Percentiles rank a stretch among this genome's conserved stretches.
These are phyloP conservation scores for Metschnikowia amazonensis DNA, from an alignment of 805 yeast species.

Conservation along the genomic window DNA sequence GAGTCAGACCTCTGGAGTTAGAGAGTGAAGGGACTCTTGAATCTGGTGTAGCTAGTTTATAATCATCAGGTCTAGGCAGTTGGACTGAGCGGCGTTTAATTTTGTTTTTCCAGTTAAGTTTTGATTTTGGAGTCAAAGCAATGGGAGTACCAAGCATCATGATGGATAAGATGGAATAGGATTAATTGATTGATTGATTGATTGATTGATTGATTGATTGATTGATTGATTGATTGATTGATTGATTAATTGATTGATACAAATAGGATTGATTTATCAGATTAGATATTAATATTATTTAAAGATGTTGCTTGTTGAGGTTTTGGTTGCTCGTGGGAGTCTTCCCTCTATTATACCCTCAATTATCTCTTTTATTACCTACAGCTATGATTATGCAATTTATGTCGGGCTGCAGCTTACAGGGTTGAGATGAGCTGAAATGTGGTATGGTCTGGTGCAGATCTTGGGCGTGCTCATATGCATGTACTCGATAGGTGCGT, in stretches of 20 bases:
- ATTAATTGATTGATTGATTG: no score
- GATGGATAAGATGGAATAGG: neutral
- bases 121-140: constrained; percentile 6
- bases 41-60: constrained; percentile 8
- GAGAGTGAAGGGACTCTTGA: constrained; percentile 12
- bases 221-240: no score
- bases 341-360: no score
- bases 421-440: neutral
- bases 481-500: no score
- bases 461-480: no score
- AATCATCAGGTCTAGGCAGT: neutral
- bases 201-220: no score
- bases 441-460: neutral
- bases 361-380: no score
- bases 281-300: no score
- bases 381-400: neutral
- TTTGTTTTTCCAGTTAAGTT: constrained; percentile 11
- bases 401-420: neutral
- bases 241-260: no score
- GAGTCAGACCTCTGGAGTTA: constrained; percentile 14
- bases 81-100: constrained; percentile 10
- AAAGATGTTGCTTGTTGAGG: no score
- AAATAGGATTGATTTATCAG: no score
- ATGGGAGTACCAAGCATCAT: constrained; percentile 10
- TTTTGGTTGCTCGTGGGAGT: no score